Evolutionary conservation across 345 rosid genomes (phyloP).

Genomic region (Dimocarpus longan): DNA sequence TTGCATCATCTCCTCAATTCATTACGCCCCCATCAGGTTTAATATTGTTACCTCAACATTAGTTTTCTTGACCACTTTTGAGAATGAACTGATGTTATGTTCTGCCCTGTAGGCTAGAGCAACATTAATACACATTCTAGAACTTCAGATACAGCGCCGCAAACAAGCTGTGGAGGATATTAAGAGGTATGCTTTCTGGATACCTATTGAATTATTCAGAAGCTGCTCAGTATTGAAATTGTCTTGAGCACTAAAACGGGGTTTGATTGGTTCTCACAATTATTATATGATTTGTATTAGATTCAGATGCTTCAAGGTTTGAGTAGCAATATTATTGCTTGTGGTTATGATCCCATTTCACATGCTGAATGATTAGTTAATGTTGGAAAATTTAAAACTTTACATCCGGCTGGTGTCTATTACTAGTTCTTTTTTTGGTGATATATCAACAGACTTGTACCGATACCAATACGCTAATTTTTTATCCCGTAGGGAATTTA

Average conservation of each 20-base stretch:
- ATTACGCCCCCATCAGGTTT: slow-evolving; percentile 90
- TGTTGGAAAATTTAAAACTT: no score
- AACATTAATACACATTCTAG: slow-evolving; percentile 84
- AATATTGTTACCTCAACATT: slow-evolving; percentile 4
- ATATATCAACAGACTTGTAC: not conserved
- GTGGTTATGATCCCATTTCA: not conserved
- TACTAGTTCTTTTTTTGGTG: not conserved
- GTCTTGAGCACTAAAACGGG: not conserved
- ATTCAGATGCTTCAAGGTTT: not conserved
- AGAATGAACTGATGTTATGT: not conserved
- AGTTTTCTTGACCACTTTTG: slow-evolving; percentile 6
- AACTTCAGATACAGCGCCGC: slow-evolving; percentile 81
- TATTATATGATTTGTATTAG: not conserved
- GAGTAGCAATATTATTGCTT: not conserved
- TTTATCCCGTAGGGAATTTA: not conserved
- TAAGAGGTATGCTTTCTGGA: slow-evolving; percentile 55
- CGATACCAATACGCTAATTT: no score
- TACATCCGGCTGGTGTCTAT: no score
- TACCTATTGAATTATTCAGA: not conserved
- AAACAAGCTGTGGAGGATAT: slow-evolving; percentile 95
- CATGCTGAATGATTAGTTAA: not conserved
- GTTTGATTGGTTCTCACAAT: not conserved
- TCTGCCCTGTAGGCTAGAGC: slow-evolving; percentile 72
- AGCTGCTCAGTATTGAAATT: slow-evolving; percentile 4
- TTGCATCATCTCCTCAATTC: slow-evolving; percentile 97